Conservation (phyloP, 148 eudicot genomes). For the Fallopia convolvulus region DNA sequence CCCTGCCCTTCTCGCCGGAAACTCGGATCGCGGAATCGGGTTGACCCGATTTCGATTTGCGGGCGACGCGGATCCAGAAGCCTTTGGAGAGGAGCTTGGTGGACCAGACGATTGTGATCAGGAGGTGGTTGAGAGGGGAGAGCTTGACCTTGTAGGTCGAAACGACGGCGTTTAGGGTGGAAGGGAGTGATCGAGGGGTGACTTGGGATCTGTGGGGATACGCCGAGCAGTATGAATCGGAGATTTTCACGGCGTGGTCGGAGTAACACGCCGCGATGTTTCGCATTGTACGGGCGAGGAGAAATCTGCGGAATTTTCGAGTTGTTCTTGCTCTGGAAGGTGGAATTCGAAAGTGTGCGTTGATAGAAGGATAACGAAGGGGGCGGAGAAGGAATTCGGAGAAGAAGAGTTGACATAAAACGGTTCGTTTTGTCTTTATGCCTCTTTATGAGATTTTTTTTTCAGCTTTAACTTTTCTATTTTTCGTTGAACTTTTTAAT, state of each 20-base stretch:
- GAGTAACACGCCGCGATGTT: conserved; percentile 58
- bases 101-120: conserved; percentile 62
- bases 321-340: background rate
- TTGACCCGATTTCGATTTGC: conserved; percentile 12
- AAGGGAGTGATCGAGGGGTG: conserved; percentile 37
- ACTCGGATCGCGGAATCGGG: conserved; percentile 11
- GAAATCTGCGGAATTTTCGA: background rate
- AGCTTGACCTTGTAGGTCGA: conserved; percentile 45
- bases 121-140: conserved; percentile 26
- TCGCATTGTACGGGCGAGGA: conserved; percentile 29
- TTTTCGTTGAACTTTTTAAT: background rate
- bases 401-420: background rate
- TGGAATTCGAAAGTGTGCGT: background rate
- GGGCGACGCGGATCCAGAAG: conserved; percentile 40
- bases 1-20: conserved; percentile 27
- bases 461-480: background rate
- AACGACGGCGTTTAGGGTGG: conserved; percentile 41
- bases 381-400: background rate
- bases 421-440: conserved; percentile 23
- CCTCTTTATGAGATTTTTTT: background rate
- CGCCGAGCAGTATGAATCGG: conserved; percentile 73
- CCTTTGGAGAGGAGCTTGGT: conserved; percentile 24
- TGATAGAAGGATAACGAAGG: background rate
- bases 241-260: conserved; percentile 76
- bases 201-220: conserved; percentile 28